These are phyloP conservation scores for Neocatenulostroma microsporum DNA, from an alignment of 2,329 filamentous ascomycete species.

Conservation along the genomic window DNA sequence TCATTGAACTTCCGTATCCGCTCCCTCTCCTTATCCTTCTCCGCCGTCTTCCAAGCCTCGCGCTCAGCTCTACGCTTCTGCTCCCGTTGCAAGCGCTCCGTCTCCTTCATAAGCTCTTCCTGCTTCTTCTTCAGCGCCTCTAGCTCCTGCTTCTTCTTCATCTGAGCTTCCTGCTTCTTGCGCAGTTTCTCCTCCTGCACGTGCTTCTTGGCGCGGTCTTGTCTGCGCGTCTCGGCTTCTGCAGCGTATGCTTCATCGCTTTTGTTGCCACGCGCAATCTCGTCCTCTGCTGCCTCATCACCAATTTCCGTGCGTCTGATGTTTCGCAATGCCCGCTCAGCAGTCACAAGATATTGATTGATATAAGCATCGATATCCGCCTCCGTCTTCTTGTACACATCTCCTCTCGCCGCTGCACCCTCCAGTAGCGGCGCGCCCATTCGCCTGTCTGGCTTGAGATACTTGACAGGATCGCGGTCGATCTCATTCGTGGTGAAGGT, in stretches of 20 bases:
- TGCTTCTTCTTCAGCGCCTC: constrained; percentile 44
- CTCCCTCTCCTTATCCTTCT: constrained; percentile 48
- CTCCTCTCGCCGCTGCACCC: constrained; percentile 67
- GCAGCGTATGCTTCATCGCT: constrained; percentile 66
- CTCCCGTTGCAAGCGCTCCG: constrained; percentile 38
- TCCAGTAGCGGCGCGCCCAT: constrained; percentile 70
- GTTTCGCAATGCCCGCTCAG: constrained; percentile 62
- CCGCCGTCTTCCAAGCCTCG: constrained; percentile 36
- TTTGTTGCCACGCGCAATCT: constrained; percentile 58
- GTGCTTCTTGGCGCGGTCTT: constrained; percentile 54
- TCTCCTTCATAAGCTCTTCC: constrained; percentile 37
- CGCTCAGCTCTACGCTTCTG: constrained; percentile 43
- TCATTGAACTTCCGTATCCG: constrained; percentile 45
- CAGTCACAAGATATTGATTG: constrained; percentile 54
- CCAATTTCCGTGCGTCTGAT: constrained; percentile 62
- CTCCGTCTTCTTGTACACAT: constrained; percentile 66
- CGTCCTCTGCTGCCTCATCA: constrained; percentile 57
- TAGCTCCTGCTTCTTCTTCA: constrained; percentile 49
- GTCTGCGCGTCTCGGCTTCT: constrained; percentile 54
- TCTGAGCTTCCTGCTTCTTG: constrained; percentile 51
- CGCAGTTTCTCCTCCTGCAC: constrained; percentile 54
- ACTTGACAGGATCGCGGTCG: constrained; percentile 59
- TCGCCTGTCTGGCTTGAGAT: constrained; percentile 64
- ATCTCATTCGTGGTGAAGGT: constrained; percentile 63
- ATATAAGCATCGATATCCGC: constrained; percentile 61